Percentiles rank a stretch among this genome's conserved stretches.
Conservation (phyloP, 306 rosid species). For the Trichosanthes cucumerina region DNA sequence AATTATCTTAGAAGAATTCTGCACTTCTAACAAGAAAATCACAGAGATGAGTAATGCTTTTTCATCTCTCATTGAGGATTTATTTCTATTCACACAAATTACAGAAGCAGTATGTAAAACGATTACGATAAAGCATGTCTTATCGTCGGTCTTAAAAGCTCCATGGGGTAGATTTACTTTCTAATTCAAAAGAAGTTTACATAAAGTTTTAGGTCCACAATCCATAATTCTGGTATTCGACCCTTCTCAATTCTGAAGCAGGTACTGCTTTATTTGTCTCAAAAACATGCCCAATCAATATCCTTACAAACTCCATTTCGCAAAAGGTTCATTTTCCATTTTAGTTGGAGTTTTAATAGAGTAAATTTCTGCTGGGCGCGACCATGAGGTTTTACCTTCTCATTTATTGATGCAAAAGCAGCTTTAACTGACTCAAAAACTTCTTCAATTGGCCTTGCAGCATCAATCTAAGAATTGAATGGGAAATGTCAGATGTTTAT, state of each 20-base stretch:
- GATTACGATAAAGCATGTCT: not conserved
- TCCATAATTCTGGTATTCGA: not conserved
- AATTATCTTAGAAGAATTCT: not conserved
- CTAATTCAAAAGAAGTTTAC: not conserved
- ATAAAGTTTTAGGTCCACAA: not conserved
- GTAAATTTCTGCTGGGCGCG: slow-evolving; percentile 9
- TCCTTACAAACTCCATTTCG: slow-evolving; percentile 7
- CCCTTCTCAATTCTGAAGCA: not conserved
- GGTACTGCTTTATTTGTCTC: not conserved
- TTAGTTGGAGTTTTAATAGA: slow-evolving; percentile 6
- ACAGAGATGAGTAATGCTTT: not conserved
- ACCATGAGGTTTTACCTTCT: slow-evolving; percentile 58
- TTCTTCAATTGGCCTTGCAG: slow-evolving; percentile 73
- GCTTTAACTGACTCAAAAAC: slow-evolving; percentile 75
- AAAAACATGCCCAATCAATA: not conserved
- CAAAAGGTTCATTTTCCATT: slow-evolving; percentile 11
- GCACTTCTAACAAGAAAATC: not conserved
- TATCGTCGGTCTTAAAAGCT: not conserved
- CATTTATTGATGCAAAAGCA: slow-evolving; percentile 56
- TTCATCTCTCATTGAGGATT: not conserved
- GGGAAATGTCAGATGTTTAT: slow-evolving; percentile 1
- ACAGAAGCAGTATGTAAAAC: not conserved
- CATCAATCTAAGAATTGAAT: slow-evolving; percentile 53
- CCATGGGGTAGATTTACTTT: not conserved
- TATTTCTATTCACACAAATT: not conserved